Evolutionary conservation across 1,284 basidiomycete genomes (phyloP), one percentile per base, ranked within the genome.

Genomic region (Ganoderma resinaceum): DNA sequence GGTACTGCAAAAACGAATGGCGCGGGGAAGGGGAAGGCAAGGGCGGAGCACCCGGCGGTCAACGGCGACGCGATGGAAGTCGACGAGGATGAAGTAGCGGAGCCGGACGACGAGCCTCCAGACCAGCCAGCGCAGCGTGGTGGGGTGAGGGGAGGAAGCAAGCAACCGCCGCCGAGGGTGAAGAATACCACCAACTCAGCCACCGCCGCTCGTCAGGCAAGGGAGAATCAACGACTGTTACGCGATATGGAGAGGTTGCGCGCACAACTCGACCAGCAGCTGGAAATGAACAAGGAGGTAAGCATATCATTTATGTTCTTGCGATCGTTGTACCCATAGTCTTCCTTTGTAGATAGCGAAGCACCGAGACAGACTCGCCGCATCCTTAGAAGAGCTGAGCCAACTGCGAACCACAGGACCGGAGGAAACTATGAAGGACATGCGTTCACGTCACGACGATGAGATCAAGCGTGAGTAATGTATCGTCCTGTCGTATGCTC

Each of bases 331-430:
- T 26, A 23, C 23, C 23, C 3, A 60, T 37, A 7, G 23, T 60
- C 37, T 77, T 33, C 72, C 68, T 7, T 61, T 74, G 18, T 85
- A 87, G 66, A 82, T 86, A 63, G 82, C 86, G 63, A 79, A 83
- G 31, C 75, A 92, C 2, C 80, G 81, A 52, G 78, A 81, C 42
- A 60, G 37, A 23, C n/a, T 40, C 11, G 26, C n/a, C 35, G 58
- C 35, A 29, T 87, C 90, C 67, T 72, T 92, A 16, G 85, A 92
- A 61, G 88, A 91, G 68, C 74, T 87, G 8, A 82, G 87, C 65
- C 81, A 84, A 49, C 78, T 89, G 49, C 84, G 90, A 65, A 77
- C 82, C 46, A 91, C 91, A 3, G 92, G 92, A 69, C 80, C 90
- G 31, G 92, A 94, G 73, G 79, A 84, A 66, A 75, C 83, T 9